These are phyloP conservation scores for Xylaria sp. DNA, from an alignment of 2,329 filamentous ascomycete genomes.

Conservation along the genomic window DNA sequence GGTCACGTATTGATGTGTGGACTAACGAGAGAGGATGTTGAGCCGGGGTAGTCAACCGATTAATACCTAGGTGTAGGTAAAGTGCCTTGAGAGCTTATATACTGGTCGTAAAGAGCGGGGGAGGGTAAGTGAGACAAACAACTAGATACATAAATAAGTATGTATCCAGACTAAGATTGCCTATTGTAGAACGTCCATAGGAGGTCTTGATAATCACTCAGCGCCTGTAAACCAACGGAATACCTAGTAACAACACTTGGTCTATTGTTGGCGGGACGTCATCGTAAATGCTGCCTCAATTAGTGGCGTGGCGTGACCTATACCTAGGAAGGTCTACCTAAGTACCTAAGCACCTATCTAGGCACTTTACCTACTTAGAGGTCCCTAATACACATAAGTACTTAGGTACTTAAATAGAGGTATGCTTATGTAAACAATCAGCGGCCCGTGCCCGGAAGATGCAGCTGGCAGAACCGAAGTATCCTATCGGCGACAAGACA, in stretches of 20 bases:
- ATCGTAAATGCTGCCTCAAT: slow-evolving; percentile 33
- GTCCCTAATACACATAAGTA: too few species aligned
- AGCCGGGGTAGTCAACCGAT: too few species aligned
- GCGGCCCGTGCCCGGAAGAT: slow-evolving; percentile 1
- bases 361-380: too few species aligned
- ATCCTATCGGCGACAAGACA: too few species aligned
- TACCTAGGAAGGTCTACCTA: background rate
- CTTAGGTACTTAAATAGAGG: too few species aligned
- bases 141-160: too few species aligned
- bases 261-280: slow-evolving; percentile 32
- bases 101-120: background rate
- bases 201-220: background rate
- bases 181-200: background rate
- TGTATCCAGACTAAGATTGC: slow-evolving; percentile 4
- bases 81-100: background rate
- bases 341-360: background rate
- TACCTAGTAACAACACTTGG: background rate
- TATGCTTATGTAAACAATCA: background rate
- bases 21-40: slow-evolving; percentile 7
- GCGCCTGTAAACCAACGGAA: background rate
- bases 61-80: background rate
- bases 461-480: too few species aligned
- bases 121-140: background rate
- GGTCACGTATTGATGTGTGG: slow-evolving; percentile 29
- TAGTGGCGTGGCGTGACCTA: too few species aligned